Percentiles rank a stretch among this genome's conserved stretches.
phyloP scores from a whole-genome alignment of 495 filamentous ascomycete genomes.

The Cladorrhinum samala region DNA sequence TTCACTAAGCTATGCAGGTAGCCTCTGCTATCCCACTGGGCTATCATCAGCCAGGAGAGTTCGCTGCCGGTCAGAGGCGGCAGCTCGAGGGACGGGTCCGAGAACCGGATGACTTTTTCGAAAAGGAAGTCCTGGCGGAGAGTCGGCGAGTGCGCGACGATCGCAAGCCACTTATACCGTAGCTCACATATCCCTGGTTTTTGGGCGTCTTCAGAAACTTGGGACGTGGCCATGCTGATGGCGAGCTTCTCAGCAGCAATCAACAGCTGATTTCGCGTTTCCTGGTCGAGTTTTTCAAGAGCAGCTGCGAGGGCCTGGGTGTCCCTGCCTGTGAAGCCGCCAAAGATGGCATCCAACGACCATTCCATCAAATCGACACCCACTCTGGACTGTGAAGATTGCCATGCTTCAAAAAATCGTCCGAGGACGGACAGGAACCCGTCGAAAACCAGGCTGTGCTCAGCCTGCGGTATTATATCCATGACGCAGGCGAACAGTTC shows the following conservation, averaged over 20 bases:
- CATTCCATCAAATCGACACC: background rate
- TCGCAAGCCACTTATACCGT: conserved; percentile 24
- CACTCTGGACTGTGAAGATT: background rate
- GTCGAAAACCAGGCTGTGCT: background rate
- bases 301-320: conserved; percentile 1
- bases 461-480: conserved; percentile 2
- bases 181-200: background rate
- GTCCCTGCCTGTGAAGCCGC: conserved; percentile 2
- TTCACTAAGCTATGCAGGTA: conserved; percentile 5
- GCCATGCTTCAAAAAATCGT: conserved; percentile 12
- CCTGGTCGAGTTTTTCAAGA: background rate
- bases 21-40: conserved; percentile 25
- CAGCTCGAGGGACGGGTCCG: background rate
- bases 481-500: conserved; percentile 13
- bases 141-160: conserved; percentile 21
- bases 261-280: conserved; percentile 4
- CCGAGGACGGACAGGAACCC: conserved; percentile 16
- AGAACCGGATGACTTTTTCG: conserved; percentile 6
- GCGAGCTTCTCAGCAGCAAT: conserved; percentile 11
- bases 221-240: background rate
- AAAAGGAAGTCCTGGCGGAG: conserved; percentile 16
- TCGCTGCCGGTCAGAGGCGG: conserved; percentile 11
- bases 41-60: conserved; percentile 20
- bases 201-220: background rate
- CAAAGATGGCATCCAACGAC: conserved; percentile 3